Evolutionary conservation across 345 rosid species (phyloP).

Genomic region (Aquilaria sinensis): DNA sequence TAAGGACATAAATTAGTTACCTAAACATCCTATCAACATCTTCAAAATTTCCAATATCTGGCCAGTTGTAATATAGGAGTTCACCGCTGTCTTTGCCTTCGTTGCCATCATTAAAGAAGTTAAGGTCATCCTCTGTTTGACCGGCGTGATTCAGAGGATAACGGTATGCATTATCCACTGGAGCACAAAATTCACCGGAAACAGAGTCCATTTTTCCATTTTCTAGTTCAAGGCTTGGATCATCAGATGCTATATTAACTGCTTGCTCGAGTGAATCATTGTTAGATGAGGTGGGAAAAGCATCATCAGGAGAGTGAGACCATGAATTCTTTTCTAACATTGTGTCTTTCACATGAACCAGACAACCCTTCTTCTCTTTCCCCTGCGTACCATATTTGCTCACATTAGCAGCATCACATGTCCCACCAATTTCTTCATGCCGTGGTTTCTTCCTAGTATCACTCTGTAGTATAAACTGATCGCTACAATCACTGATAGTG

Average conservation of each 20-base stretch:
- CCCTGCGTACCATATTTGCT: slow-evolving; percentile 24
- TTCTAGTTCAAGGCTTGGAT: slow-evolving; percentile 36
- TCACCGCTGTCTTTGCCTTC: slow-evolving; percentile 58
- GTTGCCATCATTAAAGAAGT: slow-evolving; percentile 42
- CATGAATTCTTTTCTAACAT: slow-evolving; percentile 56
- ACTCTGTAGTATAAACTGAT: slow-evolving; percentile 29
- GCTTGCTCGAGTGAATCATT: slow-evolving; percentile 37
- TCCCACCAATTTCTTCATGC: slow-evolving; percentile 32
- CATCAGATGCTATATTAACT: slow-evolving; percentile 28
- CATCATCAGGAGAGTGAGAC: slow-evolving; percentile 36
- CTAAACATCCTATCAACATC: slow-evolving; percentile 92
- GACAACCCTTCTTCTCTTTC: slow-evolving; percentile 25
- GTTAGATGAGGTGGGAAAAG: slow-evolving; percentile 32
- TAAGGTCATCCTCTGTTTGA: slow-evolving; percentile 44
- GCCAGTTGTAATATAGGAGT: slow-evolving; percentile 70
- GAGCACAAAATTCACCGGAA: slow-evolving; percentile 31
- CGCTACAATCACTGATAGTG: slow-evolving; percentile 26
- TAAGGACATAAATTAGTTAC: slow-evolving; percentile 23
- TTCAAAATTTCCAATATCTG: slow-evolving; percentile 81
- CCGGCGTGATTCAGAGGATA: slow-evolving; percentile 50
- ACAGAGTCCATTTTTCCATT: slow-evolving; percentile 21
- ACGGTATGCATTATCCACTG: slow-evolving; percentile 26
- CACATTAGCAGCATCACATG: slow-evolving; percentile 24
- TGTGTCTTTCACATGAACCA: slow-evolving; percentile 23
- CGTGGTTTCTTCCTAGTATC: slow-evolving; percentile 39